Percentiles rank a stretch among this genome's conserved stretches.
phyloP scores from a whole-genome alignment of 805 yeast genomes.

The Sugiyamaella marilandica region DNA sequence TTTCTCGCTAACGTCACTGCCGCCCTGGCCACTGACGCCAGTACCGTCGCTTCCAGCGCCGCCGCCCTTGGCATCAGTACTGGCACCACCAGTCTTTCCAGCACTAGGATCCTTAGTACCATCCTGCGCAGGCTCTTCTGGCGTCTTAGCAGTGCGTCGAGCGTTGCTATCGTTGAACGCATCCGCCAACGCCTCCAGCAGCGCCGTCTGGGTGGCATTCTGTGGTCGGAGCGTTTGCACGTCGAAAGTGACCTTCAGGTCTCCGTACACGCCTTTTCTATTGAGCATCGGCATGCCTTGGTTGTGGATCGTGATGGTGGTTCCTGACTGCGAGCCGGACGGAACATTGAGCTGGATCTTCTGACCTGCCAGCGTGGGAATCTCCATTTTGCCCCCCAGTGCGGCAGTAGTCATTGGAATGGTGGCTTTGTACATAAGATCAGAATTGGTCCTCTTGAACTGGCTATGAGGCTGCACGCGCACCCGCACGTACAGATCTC shows the following conservation, averaged over 20 bases:
- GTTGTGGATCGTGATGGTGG: slow-evolving; percentile 68
- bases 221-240: slow-evolving; percentile 70
- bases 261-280: slow-evolving; percentile 62
- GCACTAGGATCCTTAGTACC: background rate
- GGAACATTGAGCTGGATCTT: slow-evolving; percentile 73
- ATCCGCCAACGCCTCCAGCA: slow-evolving; percentile 92
- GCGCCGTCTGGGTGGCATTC: slow-evolving; percentile 78
- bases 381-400: slow-evolving; percentile 81
- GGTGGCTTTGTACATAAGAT: slow-evolving; percentile 58
- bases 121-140: background rate
- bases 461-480: slow-evolving; percentile 68
- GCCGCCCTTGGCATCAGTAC: background rate
- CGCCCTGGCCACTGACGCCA: slow-evolving; percentile 14
- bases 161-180: slow-evolving; percentile 79
- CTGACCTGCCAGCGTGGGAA: slow-evolving; percentile 81
- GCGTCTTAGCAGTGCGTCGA: slow-evolving; percentile 43
- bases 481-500: slow-evolving; percentile 82
- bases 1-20: background rate
- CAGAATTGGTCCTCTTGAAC: slow-evolving; percentile 62
- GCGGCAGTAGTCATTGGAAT: slow-evolving; percentile 96
- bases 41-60: background rate
- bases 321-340: slow-evolving; percentile 77
- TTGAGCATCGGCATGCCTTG: slow-evolving; percentile 75
- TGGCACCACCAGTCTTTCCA: slow-evolving; percentile 6
- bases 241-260: slow-evolving; percentile 66